phyloP scores from a whole-genome alignment of 352 stramenopile species.

The Pythium scleroteichum region DNA sequence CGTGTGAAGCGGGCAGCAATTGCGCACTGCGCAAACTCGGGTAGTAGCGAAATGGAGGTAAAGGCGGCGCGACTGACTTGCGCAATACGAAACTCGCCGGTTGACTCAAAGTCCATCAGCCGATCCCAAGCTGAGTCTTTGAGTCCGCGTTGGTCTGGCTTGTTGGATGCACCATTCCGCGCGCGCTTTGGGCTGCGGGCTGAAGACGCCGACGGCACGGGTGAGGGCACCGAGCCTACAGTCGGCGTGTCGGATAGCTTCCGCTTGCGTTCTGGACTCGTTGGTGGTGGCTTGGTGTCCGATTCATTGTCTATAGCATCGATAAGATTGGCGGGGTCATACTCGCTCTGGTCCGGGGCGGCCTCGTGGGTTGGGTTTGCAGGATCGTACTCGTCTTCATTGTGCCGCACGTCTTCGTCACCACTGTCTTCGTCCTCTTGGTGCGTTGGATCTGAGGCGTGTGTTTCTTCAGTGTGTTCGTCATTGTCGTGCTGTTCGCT shows the following conservation, averaged over 20 bases:
- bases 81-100: conserved; percentile 57
- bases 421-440: not conserved
- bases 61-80: conserved; percentile 78
- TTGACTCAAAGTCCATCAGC: conserved; percentile 72
- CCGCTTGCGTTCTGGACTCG: conserved; percentile 16
- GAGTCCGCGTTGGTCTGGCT: conserved; percentile 38
- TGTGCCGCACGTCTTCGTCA: conserved; percentile 14
- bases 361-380: conserved; percentile 25
- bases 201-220: conserved; percentile 1
- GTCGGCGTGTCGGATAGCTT: conserved; percentile 15
- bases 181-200: conserved; percentile 20
- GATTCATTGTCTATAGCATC: not conserved
- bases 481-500: too few relatives aligned
- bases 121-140: conserved; percentile 69
- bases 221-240: conserved; percentile 2
- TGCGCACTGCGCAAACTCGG: conserved; percentile 73
- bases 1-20: conserved; percentile 73
- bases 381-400: conserved; percentile 36
- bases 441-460: not conserved
- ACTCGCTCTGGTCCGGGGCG: conserved; percentile 20
- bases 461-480: too few relatives aligned
- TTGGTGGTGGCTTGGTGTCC: not conserved
- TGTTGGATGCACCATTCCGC: conserved; percentile 2
- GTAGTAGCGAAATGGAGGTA: conserved; percentile 59
- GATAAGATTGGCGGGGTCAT: conserved; percentile 27